These are phyloP conservation scores for Penicillium sp. DNA, from an alignment of 2,329 filamentous ascomycete genomes.

Conservation along the genomic window DNA sequence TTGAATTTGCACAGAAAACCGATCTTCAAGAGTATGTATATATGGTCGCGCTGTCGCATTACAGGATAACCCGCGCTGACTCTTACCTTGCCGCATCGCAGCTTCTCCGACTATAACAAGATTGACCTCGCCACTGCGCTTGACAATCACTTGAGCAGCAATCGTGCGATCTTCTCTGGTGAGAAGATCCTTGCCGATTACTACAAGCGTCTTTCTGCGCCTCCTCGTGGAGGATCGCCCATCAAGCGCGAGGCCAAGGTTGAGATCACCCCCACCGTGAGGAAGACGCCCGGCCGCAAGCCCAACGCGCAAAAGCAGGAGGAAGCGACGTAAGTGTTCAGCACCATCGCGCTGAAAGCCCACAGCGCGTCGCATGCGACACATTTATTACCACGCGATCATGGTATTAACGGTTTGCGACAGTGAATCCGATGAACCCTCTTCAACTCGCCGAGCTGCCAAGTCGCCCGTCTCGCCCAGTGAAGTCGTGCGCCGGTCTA, in stretches of 20 bases:
- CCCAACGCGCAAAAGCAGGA: conserved; percentile 51
- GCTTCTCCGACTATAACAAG: conserved; percentile 75
- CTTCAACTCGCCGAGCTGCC: conserved; percentile 5
- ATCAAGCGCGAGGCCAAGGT: conserved; percentile 55
- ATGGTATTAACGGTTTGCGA: conserved; percentile 17
- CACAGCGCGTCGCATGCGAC: conserved; percentile 22
- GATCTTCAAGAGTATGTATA: conserved; percentile 73
- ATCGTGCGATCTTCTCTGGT: conserved; percentile 68
- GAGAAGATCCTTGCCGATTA: conserved; percentile 74
- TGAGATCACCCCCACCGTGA: conserved; percentile 43
- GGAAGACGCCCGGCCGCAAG: conserved; percentile 44
- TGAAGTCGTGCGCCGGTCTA: conserved; percentile 18
- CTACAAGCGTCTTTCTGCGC: conserved; percentile 63
- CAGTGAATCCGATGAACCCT: conserved; percentile 27
- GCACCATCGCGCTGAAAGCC: conserved; percentile 15
- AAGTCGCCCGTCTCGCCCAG: conserved; percentile 12
- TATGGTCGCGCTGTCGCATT: conserved; percentile 22
- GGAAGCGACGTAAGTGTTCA: conserved; percentile 40
- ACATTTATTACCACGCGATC: background rate
- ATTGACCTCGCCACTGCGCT: conserved; percentile 77
- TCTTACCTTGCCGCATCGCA: conserved; percentile 44
- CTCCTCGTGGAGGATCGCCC: conserved; percentile 51
- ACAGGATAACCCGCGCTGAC: conserved; percentile 12
- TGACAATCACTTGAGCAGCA: conserved; percentile 73
- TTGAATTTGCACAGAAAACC: conserved; percentile 73